Evolutionary conservation across 805 yeast species (phyloP), one percentile per base, ranked within the genome.

Genomic region (Yamadazyma nakazawae): DNA sequence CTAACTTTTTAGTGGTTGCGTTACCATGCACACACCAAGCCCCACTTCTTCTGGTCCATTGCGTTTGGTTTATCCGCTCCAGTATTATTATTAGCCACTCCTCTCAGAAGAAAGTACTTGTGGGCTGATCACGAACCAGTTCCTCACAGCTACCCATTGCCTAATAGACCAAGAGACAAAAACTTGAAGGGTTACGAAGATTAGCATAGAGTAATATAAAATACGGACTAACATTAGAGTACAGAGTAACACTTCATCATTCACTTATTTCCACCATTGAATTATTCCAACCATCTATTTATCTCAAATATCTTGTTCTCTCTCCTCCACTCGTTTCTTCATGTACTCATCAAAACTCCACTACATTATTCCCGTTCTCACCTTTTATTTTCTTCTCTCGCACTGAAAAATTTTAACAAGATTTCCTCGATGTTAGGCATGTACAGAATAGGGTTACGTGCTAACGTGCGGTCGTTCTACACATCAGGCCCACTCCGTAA

Each of bases 21-120:
- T 63, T 85, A 80, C 68, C 83, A 82, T 56, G 86, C 91, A 19
- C 85, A 85, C 68, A 79, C 79, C 54, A 80, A 81, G 61, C 95
- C 95, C 36, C 88, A 85, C 66, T 71, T 85, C 53, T 82, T 85
- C 62, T 81, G 75, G 59, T 73, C 89, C 25, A 76, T 80, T 17
- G 72, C 74, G 32, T 72, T 86, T 58, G 95, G 90, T 7, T 60
- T 80, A 36, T 62, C 83, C 42, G 89, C 87, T 4, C 92, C 94
- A 11, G 64, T 81, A 5, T 76, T 85, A 46, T 72, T 85, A 32
- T 70, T 75, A 26, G 75, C 77, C 44, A 75, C 89, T 37, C 89
- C 90, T 26, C 57, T 85, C 40, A 82, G 95, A 76, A 80, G 85
- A 67, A 80, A 76, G 63, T 82, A 70, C 61, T 66, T 82, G 51